Evolutionary conservation across 2,329 filamentous ascomycete genomes (phyloP), one percentile per base, ranked within the genome.

Genomic region (Zymoseptoria tritici): DNA sequence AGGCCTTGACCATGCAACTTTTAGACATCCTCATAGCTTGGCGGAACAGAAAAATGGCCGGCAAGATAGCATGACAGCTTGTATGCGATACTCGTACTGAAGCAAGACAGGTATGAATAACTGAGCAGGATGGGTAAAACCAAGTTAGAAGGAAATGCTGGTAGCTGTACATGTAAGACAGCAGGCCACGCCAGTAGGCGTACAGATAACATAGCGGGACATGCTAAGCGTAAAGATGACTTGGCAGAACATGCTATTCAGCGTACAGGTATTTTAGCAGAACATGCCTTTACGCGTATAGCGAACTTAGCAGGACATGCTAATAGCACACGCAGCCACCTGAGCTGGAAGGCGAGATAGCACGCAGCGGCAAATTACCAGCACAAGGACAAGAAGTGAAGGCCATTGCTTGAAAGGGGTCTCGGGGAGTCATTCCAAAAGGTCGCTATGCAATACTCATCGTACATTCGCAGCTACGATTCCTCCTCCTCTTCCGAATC

Each of bases 401-500:
- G 5, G 22, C 22, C n/a, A n/a, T n/a, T n/a, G n/a, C n/a, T n/a
- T n/a, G n/a, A n/a, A n/a, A n/a, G n/a, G n/a, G n/a, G n/a, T n/a
- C n/a, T n/a, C n/a, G n/a, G n/a, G n/a, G n/a, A n/a, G n/a, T n/a
- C n/a, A n/a, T n/a, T n/a, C n/a, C n/a, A n/a, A 8, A 29, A 29
- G 26, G 26, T 29, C 26, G 26, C 26, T 29, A 29, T 29, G 26
- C 26, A 29, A 29, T 29, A 8, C 26, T 29, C 26, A 29, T 29
- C 26, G 1, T 29, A 9, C 26, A 29, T 8, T 8, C 26, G 8
- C 9, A 46, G 13, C 36, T 46, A 46, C 7, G 36, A 13, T 46
- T 63, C 65, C 13, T 69, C 68, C 22, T 70, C 68, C 0, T 80
- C 78, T 0, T 80, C 79, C 2, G 81, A 80, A 0, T 81, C 80